Conservation (phyloP, 177 flowering plant genomes). For the Vitis hybrid region DNA sequence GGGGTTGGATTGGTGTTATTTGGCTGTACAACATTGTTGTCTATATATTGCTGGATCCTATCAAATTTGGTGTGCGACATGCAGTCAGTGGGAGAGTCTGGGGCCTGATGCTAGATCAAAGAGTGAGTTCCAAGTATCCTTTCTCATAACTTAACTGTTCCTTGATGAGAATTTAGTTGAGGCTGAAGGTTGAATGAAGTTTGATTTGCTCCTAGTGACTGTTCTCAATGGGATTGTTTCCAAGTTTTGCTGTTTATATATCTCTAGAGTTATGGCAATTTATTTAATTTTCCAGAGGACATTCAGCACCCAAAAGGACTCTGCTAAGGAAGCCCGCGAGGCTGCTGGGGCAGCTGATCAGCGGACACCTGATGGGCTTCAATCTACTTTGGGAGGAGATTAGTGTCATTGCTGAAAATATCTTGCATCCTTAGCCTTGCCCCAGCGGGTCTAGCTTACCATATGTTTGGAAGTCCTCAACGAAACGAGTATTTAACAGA, state of each 20-base stretch:
- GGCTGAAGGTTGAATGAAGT: too few relatives aligned
- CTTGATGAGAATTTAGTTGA: too few relatives aligned
- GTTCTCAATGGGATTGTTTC: too few relatives aligned
- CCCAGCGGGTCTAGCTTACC: too few relatives aligned
- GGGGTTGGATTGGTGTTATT: conserved; percentile 1
- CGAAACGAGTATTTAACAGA: too few relatives aligned
- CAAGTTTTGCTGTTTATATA: neutral
- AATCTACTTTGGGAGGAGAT: too few relatives aligned
- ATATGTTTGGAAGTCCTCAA: too few relatives aligned
- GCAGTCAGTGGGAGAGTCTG: conserved; percentile 5
- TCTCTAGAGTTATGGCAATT: neutral
- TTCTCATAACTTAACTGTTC: neutral
- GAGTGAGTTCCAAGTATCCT: neutral
- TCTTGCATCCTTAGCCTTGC: too few relatives aligned
- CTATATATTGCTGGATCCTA: conserved; percentile 1
- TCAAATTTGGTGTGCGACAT: neutral
- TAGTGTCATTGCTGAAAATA: too few relatives aligned
- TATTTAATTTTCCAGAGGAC: neutral
- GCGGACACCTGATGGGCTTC: too few relatives aligned
- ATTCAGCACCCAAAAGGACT: conserved; percentile 3
- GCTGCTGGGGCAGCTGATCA: too few relatives aligned
- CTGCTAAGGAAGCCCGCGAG: neutral
- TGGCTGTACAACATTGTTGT: neutral
- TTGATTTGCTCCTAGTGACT: too few relatives aligned
- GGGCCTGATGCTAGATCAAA: conserved; percentile 3